These are phyloP conservation scores for Apiospora pterosperma DNA, from an alignment of 2,329 filamentous ascomycete species.

Conservation along the genomic window DNA sequence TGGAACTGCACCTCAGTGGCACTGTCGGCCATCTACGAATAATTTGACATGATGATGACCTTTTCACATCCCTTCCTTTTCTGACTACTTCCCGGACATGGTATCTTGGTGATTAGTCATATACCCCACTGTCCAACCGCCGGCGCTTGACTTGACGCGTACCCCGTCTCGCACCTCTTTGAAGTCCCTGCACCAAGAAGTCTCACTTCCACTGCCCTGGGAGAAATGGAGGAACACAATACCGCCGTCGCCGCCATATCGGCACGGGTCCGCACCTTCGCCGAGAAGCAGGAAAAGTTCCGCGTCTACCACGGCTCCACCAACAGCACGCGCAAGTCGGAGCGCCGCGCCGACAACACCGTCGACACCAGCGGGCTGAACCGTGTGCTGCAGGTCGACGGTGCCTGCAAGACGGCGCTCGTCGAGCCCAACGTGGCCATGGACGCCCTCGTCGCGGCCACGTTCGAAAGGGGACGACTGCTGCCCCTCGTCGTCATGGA, in stretches of 20 bases:
- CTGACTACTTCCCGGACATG: background rate
- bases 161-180: background rate
- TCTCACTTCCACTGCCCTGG: background rate
- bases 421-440: conserved; percentile 70
- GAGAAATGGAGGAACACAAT: conserved; percentile 42
- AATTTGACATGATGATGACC: background rate
- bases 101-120: background rate
- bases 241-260: conserved; percentile 41
- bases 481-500: conserved; percentile 68
- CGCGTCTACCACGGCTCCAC: conserved; percentile 76
- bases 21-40: conserved; percentile 15
- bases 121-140: background rate
- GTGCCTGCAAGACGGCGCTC: conserved; percentile 49
- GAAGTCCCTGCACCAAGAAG: background rate
- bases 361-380: conserved; percentile 65
- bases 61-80: background rate
- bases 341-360: conserved; percentile 47
- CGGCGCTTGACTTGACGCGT: conserved; percentile 2
- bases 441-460: conserved; percentile 58
- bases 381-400: conserved; percentile 60
- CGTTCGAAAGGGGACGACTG: conserved; percentile 43
- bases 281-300: conserved; percentile 50
- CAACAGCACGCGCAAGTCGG: conserved; percentile 66
- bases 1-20: conserved; percentile 22
- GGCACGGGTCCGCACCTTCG: conserved; percentile 40